Evolutionary conservation across 495 filamentous ascomycete species (phyloP), one percentile per base, ranked within the genome.

Genomic region (Barbatosphaeria neglecta): DNA sequence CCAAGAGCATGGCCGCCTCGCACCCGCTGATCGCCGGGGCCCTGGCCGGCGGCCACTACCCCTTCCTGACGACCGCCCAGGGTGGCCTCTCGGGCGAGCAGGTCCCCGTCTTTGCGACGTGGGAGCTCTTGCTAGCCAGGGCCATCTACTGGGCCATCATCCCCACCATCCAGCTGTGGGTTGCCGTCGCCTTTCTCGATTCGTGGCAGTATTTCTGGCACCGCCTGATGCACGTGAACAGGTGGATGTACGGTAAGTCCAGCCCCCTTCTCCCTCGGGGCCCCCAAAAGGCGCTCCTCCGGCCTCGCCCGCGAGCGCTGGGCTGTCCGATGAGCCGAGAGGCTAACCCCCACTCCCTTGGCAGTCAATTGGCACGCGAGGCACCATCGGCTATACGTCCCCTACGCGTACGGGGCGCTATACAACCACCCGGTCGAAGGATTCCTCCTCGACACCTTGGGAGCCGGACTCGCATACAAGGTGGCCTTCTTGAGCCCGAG

Each of bases 181-280:
- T 84, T 25, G 92, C 80, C 27, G 75, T 90, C 51, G 67, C 74
- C 48, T 63, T 86, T 48, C 74, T 95, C 49, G 92, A 98, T 68
- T 93, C 88, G 27, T 95, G 90, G 87, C 88, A 98, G 55, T 98
- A 98, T 69, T 95, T 95, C 66, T 73, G 84, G 59, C 92, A 98
- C 68, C 84, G 92, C 22, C 78, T 78, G 33, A 95, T 96, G 88
- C 92, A 98, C 62, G 65, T 88, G 67, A 90, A 93, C 64, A 86
- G 86, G 58, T 96, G 86, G 85, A 82, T 98, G 50, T 98, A 98
- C 73, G 85, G 89, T 94, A 73, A 62, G 82, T 77, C 7, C 42
- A 31, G 28, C 37, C 37, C 25, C 6, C 37, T 39, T 33, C n/a
- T n/a, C n/a, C n/a, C n/a, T n/a, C n/a, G n/a, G n/a, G n/a, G 18